These are phyloP conservation scores for Sporothrix humicola DNA, from an alignment of 2,329 filamentous ascomycete species.

Conservation along the genomic window DNA sequence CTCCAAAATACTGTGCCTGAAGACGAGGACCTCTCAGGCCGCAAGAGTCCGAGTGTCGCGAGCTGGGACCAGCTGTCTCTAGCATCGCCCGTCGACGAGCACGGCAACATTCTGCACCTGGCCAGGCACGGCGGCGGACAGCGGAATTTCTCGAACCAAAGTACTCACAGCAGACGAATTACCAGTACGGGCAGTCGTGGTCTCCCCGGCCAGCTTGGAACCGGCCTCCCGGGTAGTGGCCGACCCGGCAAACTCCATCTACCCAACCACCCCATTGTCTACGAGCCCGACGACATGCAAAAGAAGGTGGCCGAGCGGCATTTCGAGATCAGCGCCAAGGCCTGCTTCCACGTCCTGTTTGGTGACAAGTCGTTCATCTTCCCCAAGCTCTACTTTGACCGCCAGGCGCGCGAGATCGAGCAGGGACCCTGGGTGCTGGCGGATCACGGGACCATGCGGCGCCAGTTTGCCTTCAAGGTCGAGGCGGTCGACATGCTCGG, in stretches of 20 bases:
- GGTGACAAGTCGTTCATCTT: slow-evolving; percentile 96
- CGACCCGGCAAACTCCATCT: slow-evolving; percentile 76
- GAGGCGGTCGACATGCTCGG: slow-evolving; percentile 70
- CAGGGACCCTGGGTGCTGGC: slow-evolving; percentile 83
- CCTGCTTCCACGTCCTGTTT: slow-evolving; percentile 93
- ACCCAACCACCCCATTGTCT: slow-evolving; percentile 78
- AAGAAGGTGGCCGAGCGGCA: slow-evolving; percentile 76
- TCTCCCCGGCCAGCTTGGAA: background rate
- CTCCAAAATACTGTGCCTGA: slow-evolving; percentile 74
- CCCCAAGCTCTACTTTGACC: slow-evolving; percentile 85
- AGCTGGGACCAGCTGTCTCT: slow-evolving; percentile 85
- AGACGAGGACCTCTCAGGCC: slow-evolving; percentile 59
- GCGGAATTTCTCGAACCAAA: slow-evolving; percentile 41
- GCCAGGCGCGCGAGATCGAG: slow-evolving; percentile 76
- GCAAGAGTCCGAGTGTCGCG: slow-evolving; percentile 75
- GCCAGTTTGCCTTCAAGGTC: slow-evolving; percentile 82
- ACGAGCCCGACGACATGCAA: slow-evolving; percentile 82
- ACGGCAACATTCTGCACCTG: slow-evolving; percentile 64
- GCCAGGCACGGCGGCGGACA: slow-evolving; percentile 44
- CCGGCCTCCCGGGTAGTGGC: slow-evolving; percentile 31
- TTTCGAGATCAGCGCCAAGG: slow-evolving; percentile 91
- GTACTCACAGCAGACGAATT: background rate
- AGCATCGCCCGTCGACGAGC: slow-evolving; percentile 37
- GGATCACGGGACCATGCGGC: slow-evolving; percentile 72
- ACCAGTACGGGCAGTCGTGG: slow-evolving; percentile 12